These are phyloP conservation scores for Zymoseptoria passerinii DNA, from an alignment of 2,329 filamentous ascomycete genomes.

Conservation along the genomic window DNA sequence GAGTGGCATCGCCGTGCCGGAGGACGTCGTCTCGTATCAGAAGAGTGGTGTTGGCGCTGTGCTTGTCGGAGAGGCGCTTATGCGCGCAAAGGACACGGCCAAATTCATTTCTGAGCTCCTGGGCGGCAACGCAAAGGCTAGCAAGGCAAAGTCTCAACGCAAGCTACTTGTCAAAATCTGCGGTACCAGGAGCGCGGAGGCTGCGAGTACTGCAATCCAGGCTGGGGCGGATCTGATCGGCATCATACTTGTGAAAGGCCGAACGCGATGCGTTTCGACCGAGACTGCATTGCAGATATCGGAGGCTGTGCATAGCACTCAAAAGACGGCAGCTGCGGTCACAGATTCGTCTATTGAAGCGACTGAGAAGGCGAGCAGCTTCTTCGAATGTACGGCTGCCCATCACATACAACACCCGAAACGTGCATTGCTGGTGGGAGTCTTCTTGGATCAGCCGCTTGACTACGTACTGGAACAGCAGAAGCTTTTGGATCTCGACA, in stretches of 20 bases:
- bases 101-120: constrained; percentile 79
- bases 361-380: constrained; percentile 49
- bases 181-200: constrained; percentile 76
- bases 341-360: constrained; percentile 8
- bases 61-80: constrained; percentile 89
- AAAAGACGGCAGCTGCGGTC: constrained; percentile 27
- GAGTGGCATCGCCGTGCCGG: constrained; percentile 81
- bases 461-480: constrained; percentile 74
- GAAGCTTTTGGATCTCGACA: constrained; percentile 65
- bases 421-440: constrained; percentile 76
- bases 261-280: constrained; percentile 69
- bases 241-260: constrained; percentile 78
- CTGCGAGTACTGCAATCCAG: constrained; percentile 69
- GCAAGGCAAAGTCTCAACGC: constrained; percentile 18
- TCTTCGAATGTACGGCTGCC: constrained; percentile 54
- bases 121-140: constrained; percentile 41
- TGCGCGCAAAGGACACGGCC: constrained; percentile 77
- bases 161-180: constrained; percentile 83
- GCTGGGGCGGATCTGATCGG: constrained; percentile 87
- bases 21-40: constrained; percentile 82
- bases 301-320: constrained; percentile 57
- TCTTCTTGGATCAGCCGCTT: constrained; percentile 87
- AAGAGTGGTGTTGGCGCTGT: constrained; percentile 86
- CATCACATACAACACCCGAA: constrained; percentile 42
- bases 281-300: constrained; percentile 77